Evolutionary conservation across 2,329 filamentous ascomycete genomes (phyloP).

Genomic region (Penicillium polonicum): DNA sequence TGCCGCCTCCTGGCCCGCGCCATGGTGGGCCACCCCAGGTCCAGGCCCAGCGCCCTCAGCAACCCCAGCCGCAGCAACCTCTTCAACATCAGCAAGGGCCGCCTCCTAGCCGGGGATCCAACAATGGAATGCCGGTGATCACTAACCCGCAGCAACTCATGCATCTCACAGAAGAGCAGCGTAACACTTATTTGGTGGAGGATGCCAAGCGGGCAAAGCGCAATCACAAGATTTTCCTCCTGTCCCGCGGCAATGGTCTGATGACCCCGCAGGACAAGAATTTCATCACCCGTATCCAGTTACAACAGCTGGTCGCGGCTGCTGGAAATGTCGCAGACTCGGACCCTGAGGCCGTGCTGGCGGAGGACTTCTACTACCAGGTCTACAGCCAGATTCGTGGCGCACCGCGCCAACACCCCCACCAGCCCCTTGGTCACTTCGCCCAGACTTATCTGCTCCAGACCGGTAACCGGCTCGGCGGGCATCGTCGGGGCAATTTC

Average conservation of each 20-base stretch:
- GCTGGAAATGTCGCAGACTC: conserved; percentile 82
- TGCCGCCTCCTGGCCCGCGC: conserved; percentile 38
- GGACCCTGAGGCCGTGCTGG: conserved; percentile 74
- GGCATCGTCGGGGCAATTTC: conserved; percentile 66
- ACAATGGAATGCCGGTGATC: conserved; percentile 53
- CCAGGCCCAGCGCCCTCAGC: conserved; percentile 38
- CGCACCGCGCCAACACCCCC: conserved; percentile 83
- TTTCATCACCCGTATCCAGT: conserved; percentile 95
- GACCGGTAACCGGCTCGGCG: conserved; percentile 79
- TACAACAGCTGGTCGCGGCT: conserved; percentile 91
- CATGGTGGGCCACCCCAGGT: conserved; percentile 39
- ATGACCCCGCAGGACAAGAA: conserved; percentile 99
- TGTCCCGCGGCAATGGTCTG: conserved; percentile 90
- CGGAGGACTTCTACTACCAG: conserved; percentile 98
- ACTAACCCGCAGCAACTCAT: conserved; percentile 71
- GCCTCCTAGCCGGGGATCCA: conserved; percentile 36
- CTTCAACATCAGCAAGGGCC: conserved; percentile 37
- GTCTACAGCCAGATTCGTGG: conserved; percentile 93
- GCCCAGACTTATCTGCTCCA: conserved; percentile 97
- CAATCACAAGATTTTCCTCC: conserved; percentile 94
- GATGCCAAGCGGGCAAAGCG: conserved; percentile 94
- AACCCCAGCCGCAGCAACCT: conserved; percentile 31
- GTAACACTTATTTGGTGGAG: conserved; percentile 77
- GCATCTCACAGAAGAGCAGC: conserved; percentile 79
- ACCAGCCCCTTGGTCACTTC: conserved; percentile 91